Percentiles rank a stretch among this genome's conserved stretches.
Evolutionary conservation across 495 filamentous ascomycete genomes (phyloP).

Genomic region (Margaritispora aquatica): DNA sequence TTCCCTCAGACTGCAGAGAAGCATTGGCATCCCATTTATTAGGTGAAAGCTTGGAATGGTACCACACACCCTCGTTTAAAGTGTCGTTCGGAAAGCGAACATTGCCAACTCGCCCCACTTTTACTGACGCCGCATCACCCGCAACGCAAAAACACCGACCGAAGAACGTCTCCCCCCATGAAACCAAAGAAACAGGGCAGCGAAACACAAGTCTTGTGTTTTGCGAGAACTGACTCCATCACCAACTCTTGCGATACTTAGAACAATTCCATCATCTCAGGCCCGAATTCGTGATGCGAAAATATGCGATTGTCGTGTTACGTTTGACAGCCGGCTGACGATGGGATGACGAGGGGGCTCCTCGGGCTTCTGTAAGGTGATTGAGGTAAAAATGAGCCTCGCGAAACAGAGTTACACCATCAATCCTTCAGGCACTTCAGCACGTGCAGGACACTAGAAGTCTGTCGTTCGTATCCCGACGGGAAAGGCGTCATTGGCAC

Average conservation of each 20-base stretch:
- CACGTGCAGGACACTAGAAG: background rate
- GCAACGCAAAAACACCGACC: background rate
- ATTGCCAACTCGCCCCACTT: background rate
- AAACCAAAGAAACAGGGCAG: too few species aligned
- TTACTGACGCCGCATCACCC: background rate
- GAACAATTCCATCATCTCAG: too few species aligned
- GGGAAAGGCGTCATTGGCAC: background rate
- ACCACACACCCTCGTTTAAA: background rate
- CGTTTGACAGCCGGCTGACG: too few species aligned
- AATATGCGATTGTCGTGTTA: too few species aligned
- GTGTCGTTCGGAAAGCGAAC: background rate
- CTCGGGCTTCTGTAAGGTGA: background rate
- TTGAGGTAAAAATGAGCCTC: background rate
- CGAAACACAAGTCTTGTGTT: background rate
- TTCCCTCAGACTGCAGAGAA: background rate
- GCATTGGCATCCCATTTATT: background rate
- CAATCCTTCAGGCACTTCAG: background rate
- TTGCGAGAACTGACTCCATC: background rate
- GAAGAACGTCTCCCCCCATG: background rate
- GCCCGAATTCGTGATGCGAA: too few species aligned
- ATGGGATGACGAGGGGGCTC: background rate
- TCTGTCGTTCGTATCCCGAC: background rate
- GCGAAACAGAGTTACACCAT: background rate
- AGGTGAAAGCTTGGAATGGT: background rate
- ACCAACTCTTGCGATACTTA: background rate